Conservation (phyloP, 2,329 filamentous ascomycete species). For the Apiospora marii region DNA sequence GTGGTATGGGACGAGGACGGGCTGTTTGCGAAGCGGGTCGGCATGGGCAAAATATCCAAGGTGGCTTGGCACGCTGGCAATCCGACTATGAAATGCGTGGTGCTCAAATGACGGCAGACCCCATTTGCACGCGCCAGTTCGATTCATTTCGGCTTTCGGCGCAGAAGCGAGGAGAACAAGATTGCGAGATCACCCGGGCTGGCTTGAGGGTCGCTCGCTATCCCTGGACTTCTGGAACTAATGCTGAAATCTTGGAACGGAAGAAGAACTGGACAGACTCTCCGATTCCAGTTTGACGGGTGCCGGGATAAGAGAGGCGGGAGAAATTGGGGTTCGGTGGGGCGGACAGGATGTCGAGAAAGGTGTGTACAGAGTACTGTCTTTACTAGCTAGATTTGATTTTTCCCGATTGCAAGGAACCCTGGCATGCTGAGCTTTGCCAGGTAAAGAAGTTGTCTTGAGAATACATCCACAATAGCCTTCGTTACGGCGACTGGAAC, state of each 20-base stretch:
- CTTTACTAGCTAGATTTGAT: not conserved
- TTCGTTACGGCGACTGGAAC: too few relatives aligned
- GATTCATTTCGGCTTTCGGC: too few relatives aligned
- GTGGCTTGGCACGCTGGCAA: too few relatives aligned
- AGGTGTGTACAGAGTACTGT: too few relatives aligned
- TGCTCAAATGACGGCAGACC: too few relatives aligned
- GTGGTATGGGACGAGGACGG: too few relatives aligned
- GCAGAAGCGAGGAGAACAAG: not conserved
- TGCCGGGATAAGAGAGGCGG: not conserved
- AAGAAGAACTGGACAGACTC: constrained; percentile 15
- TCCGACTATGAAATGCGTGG: too few relatives aligned
- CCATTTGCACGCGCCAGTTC: too few relatives aligned
- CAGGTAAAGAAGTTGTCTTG: not conserved
- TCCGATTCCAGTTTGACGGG: not conserved
- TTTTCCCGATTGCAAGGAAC: constrained; percentile 20
- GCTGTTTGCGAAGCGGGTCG: too few relatives aligned
- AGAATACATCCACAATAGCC: not conserved
- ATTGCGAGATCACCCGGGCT: not conserved
- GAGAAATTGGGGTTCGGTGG: constrained; percentile 21
- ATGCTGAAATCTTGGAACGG: constrained; percentile 15
- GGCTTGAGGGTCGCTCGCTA: not conserved
- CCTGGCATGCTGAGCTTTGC: constrained; percentile 2
- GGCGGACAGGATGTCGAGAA: not conserved
- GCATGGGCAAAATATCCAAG: too few relatives aligned
- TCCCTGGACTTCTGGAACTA: not conserved